A percentile compares a stretch with the other conserved stretches of the same genome.
phyloP scores from a whole-genome alignment of 2,329 filamentous ascomycete genomes.

The Akanthomyces lecanii region DNA sequence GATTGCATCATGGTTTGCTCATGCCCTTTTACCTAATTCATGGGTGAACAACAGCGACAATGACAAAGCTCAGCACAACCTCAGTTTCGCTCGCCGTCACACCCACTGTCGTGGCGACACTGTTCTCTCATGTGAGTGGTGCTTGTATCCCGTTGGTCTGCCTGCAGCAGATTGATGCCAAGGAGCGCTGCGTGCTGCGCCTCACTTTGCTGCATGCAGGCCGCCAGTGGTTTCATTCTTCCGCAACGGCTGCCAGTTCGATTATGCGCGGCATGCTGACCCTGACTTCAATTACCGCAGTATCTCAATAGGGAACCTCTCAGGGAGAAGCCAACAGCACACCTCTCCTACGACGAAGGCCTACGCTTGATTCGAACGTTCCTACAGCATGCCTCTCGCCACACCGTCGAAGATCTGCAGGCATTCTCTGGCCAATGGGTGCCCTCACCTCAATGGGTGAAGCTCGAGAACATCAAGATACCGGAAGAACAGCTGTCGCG shows the following conservation, averaged over 20 bases:
- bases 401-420: slow-evolving; percentile 90
- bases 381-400: slow-evolving; percentile 76
- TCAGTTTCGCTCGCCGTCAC: slow-evolving; percentile 79
- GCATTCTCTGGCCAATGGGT: slow-evolving; percentile 90
- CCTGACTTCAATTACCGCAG: slow-evolving; percentile 37
- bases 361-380: slow-evolving; percentile 84
- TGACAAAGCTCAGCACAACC: slow-evolving; percentile 67
- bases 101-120: slow-evolving; percentile 81
- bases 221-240: neutral
- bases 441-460: slow-evolving; percentile 83
- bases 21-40: neutral
- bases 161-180: neutral
- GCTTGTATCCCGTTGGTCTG: neutral
- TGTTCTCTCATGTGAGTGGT: slow-evolving; percentile 72
- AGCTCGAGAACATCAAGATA: slow-evolving; percentile 66
- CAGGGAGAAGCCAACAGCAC: slow-evolving; percentile 76
- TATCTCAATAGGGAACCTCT: slow-evolving; percentile 76
- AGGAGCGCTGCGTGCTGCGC: neutral
- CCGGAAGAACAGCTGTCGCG: slow-evolving; percentile 57
- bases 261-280: neutral
- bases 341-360: slow-evolving; percentile 92
- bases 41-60: slow-evolving; percentile 30
- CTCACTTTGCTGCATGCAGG: neutral
- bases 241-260: neutral
- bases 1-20: slow-evolving; percentile 4